These are phyloP conservation scores for Fusarium sp. DNA, from an alignment of 2,329 filamentous ascomycete species.

Conservation along the genomic window DNA sequence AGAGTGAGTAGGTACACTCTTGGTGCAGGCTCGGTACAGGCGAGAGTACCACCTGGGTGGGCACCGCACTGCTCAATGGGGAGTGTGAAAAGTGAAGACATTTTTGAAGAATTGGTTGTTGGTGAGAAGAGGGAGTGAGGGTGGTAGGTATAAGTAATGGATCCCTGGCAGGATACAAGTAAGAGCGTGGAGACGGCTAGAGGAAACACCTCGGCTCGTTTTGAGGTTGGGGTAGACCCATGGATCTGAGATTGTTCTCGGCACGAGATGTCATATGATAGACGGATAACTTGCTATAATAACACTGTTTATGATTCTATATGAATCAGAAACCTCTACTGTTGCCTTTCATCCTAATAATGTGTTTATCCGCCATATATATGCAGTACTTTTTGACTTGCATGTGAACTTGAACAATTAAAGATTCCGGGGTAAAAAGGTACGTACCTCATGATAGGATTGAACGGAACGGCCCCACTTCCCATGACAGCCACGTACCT, in stretches of 20 bases:
- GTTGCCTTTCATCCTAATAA: background rate
- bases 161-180: background rate
- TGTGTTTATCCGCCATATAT: background rate
- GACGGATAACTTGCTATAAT: no score
- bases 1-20: constrained; percentile 80
- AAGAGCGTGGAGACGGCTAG: constrained; percentile 18
- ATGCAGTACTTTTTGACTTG: background rate
- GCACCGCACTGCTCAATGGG: constrained; percentile 62
- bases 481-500: constrained; percentile 29
- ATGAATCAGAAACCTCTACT: background rate
- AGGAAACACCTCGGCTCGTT: constrained; percentile 39
- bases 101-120: constrained; percentile 3
- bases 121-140: background rate
- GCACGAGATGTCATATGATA: constrained; percentile 23
- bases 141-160: constrained; percentile 10
- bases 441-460: constrained; percentile 35
- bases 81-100: constrained; percentile 57
- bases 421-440: constrained; percentile 24
- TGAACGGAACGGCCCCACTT: constrained; percentile 23
- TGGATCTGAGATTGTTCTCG: constrained; percentile 14
- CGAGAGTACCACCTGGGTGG: constrained; percentile 67
- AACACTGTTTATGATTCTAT: background rate
- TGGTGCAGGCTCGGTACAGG: constrained; percentile 69
- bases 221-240: constrained; percentile 8
- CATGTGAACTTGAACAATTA: constrained; percentile 30